Evolutionary conservation across 2,329 filamentous ascomycete species (phyloP).

Genomic region (Pseudogymnoascus sp.): DNA sequence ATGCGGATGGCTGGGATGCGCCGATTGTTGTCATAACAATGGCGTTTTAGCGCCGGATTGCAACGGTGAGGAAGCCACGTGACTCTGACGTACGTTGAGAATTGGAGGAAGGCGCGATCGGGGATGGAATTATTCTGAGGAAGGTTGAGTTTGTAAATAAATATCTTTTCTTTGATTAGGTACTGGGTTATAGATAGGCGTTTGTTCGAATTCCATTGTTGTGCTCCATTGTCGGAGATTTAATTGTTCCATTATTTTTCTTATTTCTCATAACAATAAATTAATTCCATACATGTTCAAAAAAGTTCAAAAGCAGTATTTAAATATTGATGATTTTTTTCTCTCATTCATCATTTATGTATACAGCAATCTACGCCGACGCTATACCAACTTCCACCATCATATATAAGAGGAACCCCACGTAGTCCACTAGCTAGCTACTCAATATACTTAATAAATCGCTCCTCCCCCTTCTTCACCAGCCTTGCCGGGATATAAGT

Average conservation of each 20-base stretch:
- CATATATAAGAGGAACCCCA: background rate
- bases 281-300: background rate
- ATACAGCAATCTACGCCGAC: background rate
- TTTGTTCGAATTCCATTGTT: background rate
- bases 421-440: background rate
- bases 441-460: conserved; percentile 42
- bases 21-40: conserved; percentile 10
- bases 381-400: background rate
- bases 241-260: background rate
- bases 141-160: background rate
- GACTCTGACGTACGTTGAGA: background rate
- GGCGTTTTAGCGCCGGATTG: conserved; percentile 4
- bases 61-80: background rate
- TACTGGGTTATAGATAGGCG: background rate
- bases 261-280: background rate
- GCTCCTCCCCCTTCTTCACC: conserved; percentile 61
- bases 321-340: background rate
- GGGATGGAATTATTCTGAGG: background rate
- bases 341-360: background rate
- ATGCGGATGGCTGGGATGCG: conserved; percentile 3
- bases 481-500: conserved; percentile 54
- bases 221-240: background rate
- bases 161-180: background rate
- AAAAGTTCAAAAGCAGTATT: background rate
- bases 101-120: background rate